These are phyloP conservation scores for Brettanomyces custersianus DNA, from an alignment of 805 yeast genomes.

Conservation along the genomic window DNA sequence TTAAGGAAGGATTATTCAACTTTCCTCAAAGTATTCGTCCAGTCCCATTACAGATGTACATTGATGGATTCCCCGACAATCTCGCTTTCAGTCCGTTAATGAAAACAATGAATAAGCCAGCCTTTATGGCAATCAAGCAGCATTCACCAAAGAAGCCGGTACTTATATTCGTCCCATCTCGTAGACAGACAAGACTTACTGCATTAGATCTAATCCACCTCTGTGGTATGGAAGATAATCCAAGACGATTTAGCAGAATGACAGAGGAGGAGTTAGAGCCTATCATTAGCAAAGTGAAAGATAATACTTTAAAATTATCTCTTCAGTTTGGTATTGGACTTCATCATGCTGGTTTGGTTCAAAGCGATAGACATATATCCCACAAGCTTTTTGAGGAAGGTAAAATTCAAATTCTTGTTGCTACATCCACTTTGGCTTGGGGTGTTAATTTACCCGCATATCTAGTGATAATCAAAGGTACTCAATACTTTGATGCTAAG, in stretches of 20 bases:
- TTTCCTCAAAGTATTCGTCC: slow-evolving; percentile 80
- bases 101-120: slow-evolving; percentile 87
- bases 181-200: slow-evolving; percentile 75
- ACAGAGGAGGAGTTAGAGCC: slow-evolving; percentile 51
- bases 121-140: slow-evolving; percentile 84
- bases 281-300: slow-evolving; percentile 51
- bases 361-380: slow-evolving; percentile 59
- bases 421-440: slow-evolving; percentile 83
- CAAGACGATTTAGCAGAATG: slow-evolving; percentile 61
- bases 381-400: slow-evolving; percentile 62
- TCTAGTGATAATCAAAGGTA: slow-evolving; percentile 70
- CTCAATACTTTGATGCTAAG: slow-evolving; percentile 54
- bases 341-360: slow-evolving; percentile 78
- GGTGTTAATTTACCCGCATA: slow-evolving; percentile 81
- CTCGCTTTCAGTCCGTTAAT: slow-evolving; percentile 74
- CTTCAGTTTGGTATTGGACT: slow-evolving; percentile 74
- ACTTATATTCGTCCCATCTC: slow-evolving; percentile 74
- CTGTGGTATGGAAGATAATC: slow-evolving; percentile 73
- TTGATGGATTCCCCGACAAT: slow-evolving; percentile 79
- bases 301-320: slow-evolving; percentile 69
- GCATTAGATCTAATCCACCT: slow-evolving; percentile 70
- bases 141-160: slow-evolving; percentile 85
- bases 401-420: slow-evolving; percentile 63
- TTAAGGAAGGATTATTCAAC: slow-evolving; percentile 64
- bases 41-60: slow-evolving; percentile 78